Conservation (phyloP, 805 yeast genomes). For the Metschnikowia kofuensis region DNA sequence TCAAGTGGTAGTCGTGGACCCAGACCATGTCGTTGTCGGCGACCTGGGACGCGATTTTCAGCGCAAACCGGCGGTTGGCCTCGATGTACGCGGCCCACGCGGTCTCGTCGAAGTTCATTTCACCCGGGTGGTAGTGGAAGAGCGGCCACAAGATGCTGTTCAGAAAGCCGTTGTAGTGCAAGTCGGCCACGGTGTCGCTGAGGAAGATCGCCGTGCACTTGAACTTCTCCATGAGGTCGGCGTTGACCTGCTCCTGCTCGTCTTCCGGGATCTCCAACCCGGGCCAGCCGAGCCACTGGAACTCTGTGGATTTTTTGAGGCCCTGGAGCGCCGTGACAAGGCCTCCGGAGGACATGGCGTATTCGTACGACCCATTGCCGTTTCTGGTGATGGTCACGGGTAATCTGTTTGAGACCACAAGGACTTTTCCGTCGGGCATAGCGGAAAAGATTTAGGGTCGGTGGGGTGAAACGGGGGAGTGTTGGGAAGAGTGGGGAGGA, state of each 20-base stretch:
- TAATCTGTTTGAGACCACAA: constrained; percentile 90
- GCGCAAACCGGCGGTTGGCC: constrained; percentile 82
- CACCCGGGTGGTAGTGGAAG: constrained; percentile 98
- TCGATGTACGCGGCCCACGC: constrained; percentile 98
- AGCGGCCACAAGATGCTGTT: constrained; percentile 97
- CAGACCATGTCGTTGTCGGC: constrained; percentile 86
- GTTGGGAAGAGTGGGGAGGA: not conserved
- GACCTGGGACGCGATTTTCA: constrained; percentile 63
- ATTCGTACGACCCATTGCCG: constrained; percentile 63
- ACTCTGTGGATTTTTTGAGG: constrained; percentile 72
- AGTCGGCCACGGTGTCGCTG: constrained; percentile 85
- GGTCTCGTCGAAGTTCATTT: constrained; percentile 94
- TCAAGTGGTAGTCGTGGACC: constrained; percentile 97
- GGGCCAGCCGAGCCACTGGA: constrained; percentile 99
- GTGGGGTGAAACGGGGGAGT: not conserved
- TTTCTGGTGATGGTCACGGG: constrained; percentile 87
- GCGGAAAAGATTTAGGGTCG: not conserved
- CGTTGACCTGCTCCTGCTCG: constrained; percentile 66
- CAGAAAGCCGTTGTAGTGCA: constrained; percentile 94
- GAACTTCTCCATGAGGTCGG: constrained; percentile 72
- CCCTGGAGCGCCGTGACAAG: constrained; percentile 95
- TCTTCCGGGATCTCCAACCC: constrained; percentile 74
- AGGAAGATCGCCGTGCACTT: constrained; percentile 88
- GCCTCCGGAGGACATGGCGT: constrained; percentile 96
- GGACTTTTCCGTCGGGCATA: constrained; percentile 55